phyloP scores from a whole-genome alignment of 805 yeast species.

The Ogataea neopini region DNA sequence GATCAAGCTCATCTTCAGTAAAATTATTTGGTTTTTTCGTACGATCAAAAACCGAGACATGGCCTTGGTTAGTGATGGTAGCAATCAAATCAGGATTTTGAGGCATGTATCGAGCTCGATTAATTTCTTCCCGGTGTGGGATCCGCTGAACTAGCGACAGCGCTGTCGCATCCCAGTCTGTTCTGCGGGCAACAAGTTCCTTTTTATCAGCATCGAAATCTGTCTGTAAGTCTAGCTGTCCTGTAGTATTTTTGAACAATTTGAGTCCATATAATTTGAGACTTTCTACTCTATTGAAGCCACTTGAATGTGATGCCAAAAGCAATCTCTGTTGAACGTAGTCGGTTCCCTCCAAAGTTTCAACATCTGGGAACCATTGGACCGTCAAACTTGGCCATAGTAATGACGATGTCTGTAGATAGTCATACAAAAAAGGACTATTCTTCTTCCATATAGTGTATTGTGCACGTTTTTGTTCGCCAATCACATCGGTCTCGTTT shows the following conservation, averaged over 20 bases:
- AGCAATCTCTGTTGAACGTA: slow-evolving; percentile 45
- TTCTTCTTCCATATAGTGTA: slow-evolving; percentile 66
- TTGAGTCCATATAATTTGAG: slow-evolving; percentile 24
- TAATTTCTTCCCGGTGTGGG: slow-evolving; percentile 71
- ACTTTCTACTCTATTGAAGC: slow-evolving; percentile 37
- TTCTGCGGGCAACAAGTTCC: slow-evolving; percentile 30
- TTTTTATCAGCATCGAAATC: slow-evolving; percentile 40
- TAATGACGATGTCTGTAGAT: slow-evolving; percentile 51
- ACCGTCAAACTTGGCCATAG: slow-evolving; percentile 65
- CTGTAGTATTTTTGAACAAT: slow-evolving; percentile 14
- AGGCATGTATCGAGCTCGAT: slow-evolving; percentile 73
- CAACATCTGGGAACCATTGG: slow-evolving; percentile 63
- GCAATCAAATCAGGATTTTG: slow-evolving; percentile 85
- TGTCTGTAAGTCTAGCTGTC: slow-evolving; percentile 26
- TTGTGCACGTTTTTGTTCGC: slow-evolving; percentile 22
- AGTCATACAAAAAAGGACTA: slow-evolving; percentile 54
- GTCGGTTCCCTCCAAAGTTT: slow-evolving; percentile 24
- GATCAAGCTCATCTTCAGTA: slow-evolving; percentile 35
- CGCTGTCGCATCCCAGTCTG: slow-evolving; percentile 13
- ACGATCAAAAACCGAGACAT: slow-evolving; percentile 69
- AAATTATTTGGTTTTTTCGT: slow-evolving; percentile 67
- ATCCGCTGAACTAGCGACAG: slow-evolving; percentile 50
- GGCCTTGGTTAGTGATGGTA: slow-evolving; percentile 66
- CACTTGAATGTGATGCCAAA: slow-evolving; percentile 65
- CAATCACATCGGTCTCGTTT: slow-evolving; percentile 6